Conservation (phyloP, 208 protist species). For the Acanthamoeba royreba region DNA sequence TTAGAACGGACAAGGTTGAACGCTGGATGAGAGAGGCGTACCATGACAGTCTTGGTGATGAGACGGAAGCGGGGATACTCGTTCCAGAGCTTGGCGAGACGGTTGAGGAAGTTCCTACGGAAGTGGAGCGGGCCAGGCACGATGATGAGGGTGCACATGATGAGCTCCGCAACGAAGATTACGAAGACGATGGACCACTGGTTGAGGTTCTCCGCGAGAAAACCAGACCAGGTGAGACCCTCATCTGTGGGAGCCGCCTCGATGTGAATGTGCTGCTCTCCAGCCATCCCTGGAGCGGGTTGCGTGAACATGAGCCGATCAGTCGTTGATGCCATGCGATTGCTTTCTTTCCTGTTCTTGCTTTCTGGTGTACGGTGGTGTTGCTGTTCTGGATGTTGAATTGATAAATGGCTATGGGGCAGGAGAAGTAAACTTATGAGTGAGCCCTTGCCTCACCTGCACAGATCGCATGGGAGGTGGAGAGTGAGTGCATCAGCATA, state of each 20-base stretch:
- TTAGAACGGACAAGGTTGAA: not conserved
- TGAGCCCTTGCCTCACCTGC: too few species aligned
- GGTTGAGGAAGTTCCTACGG: not conserved
- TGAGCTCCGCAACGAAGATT: not conserved
- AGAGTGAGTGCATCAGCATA: too few species aligned
- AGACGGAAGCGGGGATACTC: constrained; percentile 21
- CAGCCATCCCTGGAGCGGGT: not conserved
- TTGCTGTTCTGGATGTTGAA: too few species aligned
- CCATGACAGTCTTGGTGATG: not conserved
- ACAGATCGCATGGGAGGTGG: too few species aligned
- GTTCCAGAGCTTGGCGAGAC: constrained; percentile 12
- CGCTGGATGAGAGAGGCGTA: not conserved
- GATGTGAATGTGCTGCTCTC: not conserved
- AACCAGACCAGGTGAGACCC: not conserved
- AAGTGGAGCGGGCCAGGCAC: not conserved
- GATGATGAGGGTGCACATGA: not conserved
- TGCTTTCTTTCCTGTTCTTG: not conserved
- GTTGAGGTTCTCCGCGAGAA: not conserved
- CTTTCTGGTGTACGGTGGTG: too few species aligned
- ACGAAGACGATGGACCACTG: not conserved
- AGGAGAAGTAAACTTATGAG: too few species aligned
- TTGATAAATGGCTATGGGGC: too few species aligned
- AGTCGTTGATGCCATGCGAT: not conserved
- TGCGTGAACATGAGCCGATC: not conserved
- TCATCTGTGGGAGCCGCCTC: not conserved